Conservation (phyloP, 805 yeast species). For the Maudiozyma turicensis region DNA sequence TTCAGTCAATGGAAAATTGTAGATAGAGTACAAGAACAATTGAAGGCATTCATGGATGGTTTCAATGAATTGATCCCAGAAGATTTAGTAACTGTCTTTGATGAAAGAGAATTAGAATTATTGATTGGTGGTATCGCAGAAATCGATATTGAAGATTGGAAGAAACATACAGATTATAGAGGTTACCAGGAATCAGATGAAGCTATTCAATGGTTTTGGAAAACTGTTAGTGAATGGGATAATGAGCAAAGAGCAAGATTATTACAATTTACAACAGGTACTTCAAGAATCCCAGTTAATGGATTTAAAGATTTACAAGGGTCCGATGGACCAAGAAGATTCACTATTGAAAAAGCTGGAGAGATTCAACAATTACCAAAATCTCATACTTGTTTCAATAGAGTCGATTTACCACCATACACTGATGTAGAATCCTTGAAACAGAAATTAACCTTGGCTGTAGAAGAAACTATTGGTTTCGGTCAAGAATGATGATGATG, state of each 20-base stretch:
- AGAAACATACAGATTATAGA: constrained; percentile 95
- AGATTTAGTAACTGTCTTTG: constrained; percentile 91
- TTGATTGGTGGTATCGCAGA: constrained; percentile 97
- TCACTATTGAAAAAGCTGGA: constrained; percentile 95
- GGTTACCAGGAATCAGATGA: constrained; percentile 96
- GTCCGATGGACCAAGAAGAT: constrained; percentile 97
- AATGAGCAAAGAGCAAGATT: constrained; percentile 92
- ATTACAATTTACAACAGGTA: constrained; percentile 96
- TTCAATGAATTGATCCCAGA: constrained; percentile 96
- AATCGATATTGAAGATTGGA: constrained; percentile 98
- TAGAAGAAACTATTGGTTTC: constrained; percentile 97
- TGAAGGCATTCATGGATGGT: constrained; percentile 92
- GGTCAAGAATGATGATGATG: constrained; percentile 70
- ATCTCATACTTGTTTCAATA: constrained; percentile 96
- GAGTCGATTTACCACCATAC: constrained; percentile 96
- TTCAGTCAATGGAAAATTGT: constrained; percentile 94
- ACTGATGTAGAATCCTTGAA: constrained; percentile 72
- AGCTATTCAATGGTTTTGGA: constrained; percentile 98
- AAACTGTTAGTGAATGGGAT: constrained; percentile 87
- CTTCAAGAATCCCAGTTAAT: constrained; percentile 96
- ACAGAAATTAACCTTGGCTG: constrained; percentile 89
- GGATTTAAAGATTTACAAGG: constrained; percentile 99
- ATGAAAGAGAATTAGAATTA: constrained; percentile 93
- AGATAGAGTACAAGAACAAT: constrained; percentile 89
- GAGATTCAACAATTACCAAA: constrained; percentile 88